Evolutionary conservation across 352 stramenopile species (phyloP).

Genomic region (Pythium rishiriense): DNA sequence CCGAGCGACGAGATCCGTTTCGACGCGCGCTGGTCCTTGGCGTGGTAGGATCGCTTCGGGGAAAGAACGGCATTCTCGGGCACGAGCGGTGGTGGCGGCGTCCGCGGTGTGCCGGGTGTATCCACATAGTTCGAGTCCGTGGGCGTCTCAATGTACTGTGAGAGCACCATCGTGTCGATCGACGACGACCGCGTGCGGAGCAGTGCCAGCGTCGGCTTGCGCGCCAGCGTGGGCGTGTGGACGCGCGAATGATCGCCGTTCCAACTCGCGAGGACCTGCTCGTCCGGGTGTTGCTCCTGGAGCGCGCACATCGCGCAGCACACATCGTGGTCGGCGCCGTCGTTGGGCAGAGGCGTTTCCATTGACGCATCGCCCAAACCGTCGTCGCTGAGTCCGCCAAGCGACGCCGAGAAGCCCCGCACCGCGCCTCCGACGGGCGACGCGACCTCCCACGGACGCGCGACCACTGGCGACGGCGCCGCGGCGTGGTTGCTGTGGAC

Average conservation of each 20-base stretch:
- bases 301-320: slow-evolving; percentile 20
- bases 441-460: slow-evolving; percentile 17
- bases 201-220: neutral
- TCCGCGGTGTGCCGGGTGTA: neutral
- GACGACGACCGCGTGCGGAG: slow-evolving; percentile 14
- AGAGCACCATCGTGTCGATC: slow-evolving; percentile 13
- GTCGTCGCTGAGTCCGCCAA: slow-evolving; percentile 1
- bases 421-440: slow-evolving; percentile 3
- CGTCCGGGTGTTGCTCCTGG: neutral
- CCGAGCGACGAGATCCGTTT: slow-evolving; percentile 15
- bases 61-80: slow-evolving; percentile 21
- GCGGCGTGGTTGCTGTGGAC: neutral
- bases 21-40: neutral
- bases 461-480: slow-evolving; percentile 12
- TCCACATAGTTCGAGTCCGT: neutral
- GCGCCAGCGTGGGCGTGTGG: neutral
- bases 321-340: neutral
- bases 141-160: slow-evolving; percentile 15
- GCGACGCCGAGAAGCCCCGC: slow-evolving; percentile 13
- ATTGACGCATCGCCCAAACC: neutral
- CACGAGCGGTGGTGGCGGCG: slow-evolving; percentile 9
- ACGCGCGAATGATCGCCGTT: neutral
- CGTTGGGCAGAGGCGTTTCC: slow-evolving; percentile 1
- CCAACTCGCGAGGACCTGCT: slow-evolving; percentile 8
- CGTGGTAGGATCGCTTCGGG: slow-evolving; percentile 6